Evolutionary conservation across 495 filamentous ascomycete genomes (phyloP).

Genomic region (Durotheca rogersii): DNA sequence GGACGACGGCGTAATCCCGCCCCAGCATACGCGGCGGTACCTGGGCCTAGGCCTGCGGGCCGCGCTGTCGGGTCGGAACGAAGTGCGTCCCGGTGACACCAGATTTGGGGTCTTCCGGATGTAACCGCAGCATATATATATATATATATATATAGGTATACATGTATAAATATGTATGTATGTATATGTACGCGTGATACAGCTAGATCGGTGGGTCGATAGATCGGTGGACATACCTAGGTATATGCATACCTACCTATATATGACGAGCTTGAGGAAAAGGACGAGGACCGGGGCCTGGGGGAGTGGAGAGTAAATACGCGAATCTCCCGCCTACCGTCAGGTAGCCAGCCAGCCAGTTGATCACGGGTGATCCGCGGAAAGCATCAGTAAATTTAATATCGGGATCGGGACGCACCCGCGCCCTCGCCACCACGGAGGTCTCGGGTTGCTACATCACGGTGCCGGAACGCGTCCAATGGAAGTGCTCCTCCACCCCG

Average conservation of each 20-base stretch:
- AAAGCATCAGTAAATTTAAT: no score
- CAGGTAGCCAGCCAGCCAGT: not conserved
- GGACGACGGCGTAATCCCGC: constrained; percentile 93
- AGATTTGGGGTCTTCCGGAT: constrained; percentile 96
- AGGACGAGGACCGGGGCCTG: no score
- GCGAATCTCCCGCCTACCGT: no score
- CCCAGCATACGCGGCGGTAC: constrained; percentile 79
- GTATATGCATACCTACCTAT: not conserved
- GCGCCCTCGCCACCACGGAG: not conserved
- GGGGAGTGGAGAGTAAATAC: no score
- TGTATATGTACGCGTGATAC: no score
- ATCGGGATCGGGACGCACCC: no score
- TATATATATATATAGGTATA: constrained; percentile 3
- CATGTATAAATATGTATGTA: constrained; percentile 4
- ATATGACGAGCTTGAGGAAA: no score
- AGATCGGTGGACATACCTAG: no score
- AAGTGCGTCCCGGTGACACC: constrained; percentile 61
- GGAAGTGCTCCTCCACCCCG: not conserved
- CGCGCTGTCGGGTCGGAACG: constrained; percentile 68
- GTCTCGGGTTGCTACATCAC: not conserved
- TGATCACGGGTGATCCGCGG: no score
- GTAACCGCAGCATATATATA: constrained; percentile 48
- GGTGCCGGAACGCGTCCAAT: not conserved
- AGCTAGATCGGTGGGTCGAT: no score
- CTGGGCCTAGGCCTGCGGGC: constrained; percentile 80